phyloP scores from a whole-genome alignment of 768 basidiomycete species.

The Porphyrellus cyaneotinctus region DNA sequence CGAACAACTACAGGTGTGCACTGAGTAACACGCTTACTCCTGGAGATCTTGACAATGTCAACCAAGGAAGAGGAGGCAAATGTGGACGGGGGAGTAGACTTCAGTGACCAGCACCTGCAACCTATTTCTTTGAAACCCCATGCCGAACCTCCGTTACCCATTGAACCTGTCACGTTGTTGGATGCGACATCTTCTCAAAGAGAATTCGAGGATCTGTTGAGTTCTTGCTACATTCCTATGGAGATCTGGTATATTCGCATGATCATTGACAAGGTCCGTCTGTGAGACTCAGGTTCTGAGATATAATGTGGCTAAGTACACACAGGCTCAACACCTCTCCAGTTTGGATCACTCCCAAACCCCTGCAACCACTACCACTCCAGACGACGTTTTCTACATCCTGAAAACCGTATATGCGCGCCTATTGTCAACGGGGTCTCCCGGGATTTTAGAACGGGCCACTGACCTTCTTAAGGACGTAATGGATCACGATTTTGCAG shows the following conservation, averaged over 20 bases:
- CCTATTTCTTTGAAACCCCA: neutral
- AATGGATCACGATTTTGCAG: constrained; percentile 80
- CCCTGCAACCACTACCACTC: constrained; percentile 68
- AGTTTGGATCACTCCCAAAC: constrained; percentile 61
- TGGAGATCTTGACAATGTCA: neutral
- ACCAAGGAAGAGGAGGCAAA: constrained; percentile 17
- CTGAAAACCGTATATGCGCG: constrained; percentile 80
- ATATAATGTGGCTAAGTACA: neutral
- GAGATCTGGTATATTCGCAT: constrained; percentile 89
- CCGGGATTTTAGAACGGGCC: constrained; percentile 53
- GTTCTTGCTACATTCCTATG: constrained; percentile 78
- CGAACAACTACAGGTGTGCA: constrained; percentile 61
- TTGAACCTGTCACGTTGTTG: constrained; percentile 27
- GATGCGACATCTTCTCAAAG: constrained; percentile 51
- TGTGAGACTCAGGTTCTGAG: neutral
- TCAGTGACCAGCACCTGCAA: constrained; percentile 5
- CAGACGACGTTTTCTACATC: constrained; percentile 96
- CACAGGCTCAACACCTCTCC: constrained; percentile 84
- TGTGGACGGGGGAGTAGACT: constrained; percentile 1
- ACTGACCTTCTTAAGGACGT: constrained; percentile 63
- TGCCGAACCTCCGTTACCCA: neutral
- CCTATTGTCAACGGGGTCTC: constrained; percentile 71
- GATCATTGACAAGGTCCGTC: constrained; percentile 78
- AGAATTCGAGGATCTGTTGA: constrained; percentile 64
- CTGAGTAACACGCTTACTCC: neutral